phyloP scores from a whole-genome alignment of 176 grass and related monocot genomes.

The Themeda triandra region DNA sequence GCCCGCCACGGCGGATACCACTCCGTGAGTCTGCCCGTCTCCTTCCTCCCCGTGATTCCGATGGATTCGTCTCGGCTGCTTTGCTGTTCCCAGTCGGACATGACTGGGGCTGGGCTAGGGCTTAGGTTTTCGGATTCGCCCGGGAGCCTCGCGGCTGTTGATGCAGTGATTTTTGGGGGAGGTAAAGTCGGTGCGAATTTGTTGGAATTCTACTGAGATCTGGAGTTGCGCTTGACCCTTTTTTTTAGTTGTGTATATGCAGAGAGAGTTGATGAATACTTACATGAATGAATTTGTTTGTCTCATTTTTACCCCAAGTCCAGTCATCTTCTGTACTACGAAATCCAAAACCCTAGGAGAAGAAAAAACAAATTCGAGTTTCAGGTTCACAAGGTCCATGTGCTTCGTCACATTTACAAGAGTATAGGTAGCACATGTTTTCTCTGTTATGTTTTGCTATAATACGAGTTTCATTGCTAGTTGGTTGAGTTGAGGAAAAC shows the following conservation, averaged over 20 bases:
- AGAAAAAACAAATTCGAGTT: background rate
- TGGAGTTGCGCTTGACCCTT: background rate
- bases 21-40: constrained; percentile 37
- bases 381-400: background rate
- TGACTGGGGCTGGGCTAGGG: background rate
- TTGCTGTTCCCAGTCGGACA: background rate
- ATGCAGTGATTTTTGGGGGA: background rate
- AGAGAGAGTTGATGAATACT: background rate
- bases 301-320: background rate
- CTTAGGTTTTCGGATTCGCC: background rate
- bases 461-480: background rate
- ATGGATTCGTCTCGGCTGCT: background rate
- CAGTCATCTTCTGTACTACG: background rate
- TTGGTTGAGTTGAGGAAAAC: background rate
- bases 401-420: background rate
- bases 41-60: background rate
- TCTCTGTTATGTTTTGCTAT: background rate
- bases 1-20: constrained; percentile 29
- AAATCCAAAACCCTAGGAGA: constrained; percentile 27
- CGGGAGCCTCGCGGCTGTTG: background rate
- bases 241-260: background rate
- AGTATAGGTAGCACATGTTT: background rate
- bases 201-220: background rate
- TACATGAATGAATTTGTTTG: background rate
- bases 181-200: background rate